These are phyloP conservation scores for Cicer judaicum DNA, from an alignment of 306 rosid species.

Conservation along the genomic window DNA sequence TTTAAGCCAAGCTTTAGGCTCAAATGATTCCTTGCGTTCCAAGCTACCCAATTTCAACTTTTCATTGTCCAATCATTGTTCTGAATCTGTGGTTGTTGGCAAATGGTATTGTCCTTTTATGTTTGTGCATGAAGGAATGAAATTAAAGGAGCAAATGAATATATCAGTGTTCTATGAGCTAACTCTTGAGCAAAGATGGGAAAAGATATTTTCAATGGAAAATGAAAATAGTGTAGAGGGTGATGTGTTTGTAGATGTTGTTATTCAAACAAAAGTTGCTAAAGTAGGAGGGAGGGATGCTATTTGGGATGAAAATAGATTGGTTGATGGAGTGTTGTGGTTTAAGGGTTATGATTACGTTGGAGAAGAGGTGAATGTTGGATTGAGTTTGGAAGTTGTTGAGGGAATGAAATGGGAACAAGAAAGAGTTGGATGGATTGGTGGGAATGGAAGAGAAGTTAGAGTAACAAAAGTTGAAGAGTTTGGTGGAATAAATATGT, in stretches of 20 bases:
- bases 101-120: slow-evolving; percentile 19
- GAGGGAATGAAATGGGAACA: slow-evolving; percentile 39
- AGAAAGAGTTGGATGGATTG: slow-evolving; percentile 28
- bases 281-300: slow-evolving; percentile 40
- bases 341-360: slow-evolving; percentile 47
- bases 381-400: slow-evolving; percentile 46
- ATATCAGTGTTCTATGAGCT: slow-evolving; percentile 5
- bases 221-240: background rate
- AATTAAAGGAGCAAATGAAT: slow-evolving; percentile 22
- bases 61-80: slow-evolving; percentile 14
- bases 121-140: slow-evolving; percentile 23
- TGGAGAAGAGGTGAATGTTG: slow-evolving; percentile 34
- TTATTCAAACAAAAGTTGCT: slow-evolving; percentile 25
- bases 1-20: slow-evolving; percentile 57
- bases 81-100: slow-evolving; percentile 19
- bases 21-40: slow-evolving; percentile 43
- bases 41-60: slow-evolving; percentile 49
- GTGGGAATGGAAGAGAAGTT: slow-evolving; percentile 4
- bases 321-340: slow-evolving; percentile 31
- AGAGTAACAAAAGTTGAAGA: slow-evolving; percentile 8
- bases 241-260: slow-evolving; percentile 46
- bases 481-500: background rate
- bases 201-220: slow-evolving; percentile 40
- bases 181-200: slow-evolving; percentile 49
- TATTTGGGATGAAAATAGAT: slow-evolving; percentile 27